These are phyloP conservation scores for Kurtzmaniella natalensis DNA, from an alignment of 1,139 yeast genomes.

Conservation along the genomic window DNA sequence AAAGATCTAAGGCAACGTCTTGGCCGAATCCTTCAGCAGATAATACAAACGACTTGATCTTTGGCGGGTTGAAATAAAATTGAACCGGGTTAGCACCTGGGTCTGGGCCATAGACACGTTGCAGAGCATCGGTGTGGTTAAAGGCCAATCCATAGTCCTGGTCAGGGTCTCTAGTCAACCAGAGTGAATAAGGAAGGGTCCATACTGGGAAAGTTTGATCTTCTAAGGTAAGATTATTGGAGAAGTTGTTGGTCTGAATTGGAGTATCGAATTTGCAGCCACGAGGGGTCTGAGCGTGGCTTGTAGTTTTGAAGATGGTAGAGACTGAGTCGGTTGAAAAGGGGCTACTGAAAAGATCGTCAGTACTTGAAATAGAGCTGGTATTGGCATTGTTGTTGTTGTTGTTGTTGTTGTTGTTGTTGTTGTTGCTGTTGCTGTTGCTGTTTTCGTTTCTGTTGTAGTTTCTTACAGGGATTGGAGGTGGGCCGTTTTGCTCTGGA, in stretches of 20 bases:
- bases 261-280: conserved; percentile 30
- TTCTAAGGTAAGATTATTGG: conserved; percentile 37
- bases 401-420: not conserved
- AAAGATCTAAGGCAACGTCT: conserved; percentile 16
- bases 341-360: conserved; percentile 18
- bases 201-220: conserved; percentile 46
- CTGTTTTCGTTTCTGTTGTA: not conserved
- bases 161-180: conserved; percentile 38
- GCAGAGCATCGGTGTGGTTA: conserved; percentile 40
- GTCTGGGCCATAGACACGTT: conserved; percentile 44
- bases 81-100: conserved; percentile 34
- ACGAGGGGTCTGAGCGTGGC: conserved; percentile 28
- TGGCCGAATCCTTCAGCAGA: conserved; percentile 29
- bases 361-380: not conserved
- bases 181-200: conserved; percentile 45
- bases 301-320: conserved; percentile 15
- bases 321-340: conserved; percentile 25
- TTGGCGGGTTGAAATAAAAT: conserved; percentile 45
- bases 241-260: conserved; percentile 44
- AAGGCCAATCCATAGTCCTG: conserved; percentile 39
- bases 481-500: too few relatives aligned
- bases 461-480: conserved; percentile 4
- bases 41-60: conserved; percentile 39
- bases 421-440: not conserved
- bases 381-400: not conserved